Base-by-base conservation (phyloP, 2,329 filamentous ascomycete species). In the Arthrobotrys iridis region DNA sequence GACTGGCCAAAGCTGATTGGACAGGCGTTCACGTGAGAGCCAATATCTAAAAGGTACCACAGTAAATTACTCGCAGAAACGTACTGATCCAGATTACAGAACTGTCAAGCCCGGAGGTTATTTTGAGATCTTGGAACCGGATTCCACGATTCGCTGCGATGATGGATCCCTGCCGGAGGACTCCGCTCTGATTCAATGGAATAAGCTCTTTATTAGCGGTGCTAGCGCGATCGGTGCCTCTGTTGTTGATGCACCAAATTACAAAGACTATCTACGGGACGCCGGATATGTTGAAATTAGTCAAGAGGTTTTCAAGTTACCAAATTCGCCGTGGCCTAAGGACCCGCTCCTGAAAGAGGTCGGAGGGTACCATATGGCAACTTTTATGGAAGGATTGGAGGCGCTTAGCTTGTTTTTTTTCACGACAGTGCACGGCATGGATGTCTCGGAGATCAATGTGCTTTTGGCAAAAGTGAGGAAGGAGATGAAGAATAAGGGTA, bases 1-100 rank as follows among this genome's bases (percentile, higher is more conserved):
- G 85, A 88, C 77, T 90, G 88, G 82, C 83, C 83, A 18, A 81
- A 84, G 13, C 81, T 90, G 6, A 85, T 90, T 65, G 79, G 80
- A 15, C 85, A 87, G 66, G 81, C 40, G 1, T 71, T 37, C 24
- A 48, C 33, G 66, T 71, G 84, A 26, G 66, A 4, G 2, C 10
- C 3, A n/a, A n/a, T n/a, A n/a, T n/a, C n/a, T n/a, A n/a, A n/a
- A n/a, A n/a, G n/a, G n/a, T n/a, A n/a, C n/a, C n/a, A n/a, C n/a
- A n/a, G n/a, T n/a, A n/a, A n/a, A n/a, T n/a, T n/a, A n/a, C n/a
- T n/a, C 24, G 6, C 20, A 13, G 11, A 52, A 13, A 22, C 37
- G 7, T 37, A 6, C 35, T 10, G 24, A 28, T 43, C 11, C 4
- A 26, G 33, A 30, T 10, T 57, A n/a, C 26, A 73, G 68, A 45